Percentiles rank a stretch among this genome's conserved stretches.
Evolutionary conservation across 805 yeast genomes (phyloP).

Genomic region (Wickerhamiella vanderwaltii): DNA sequence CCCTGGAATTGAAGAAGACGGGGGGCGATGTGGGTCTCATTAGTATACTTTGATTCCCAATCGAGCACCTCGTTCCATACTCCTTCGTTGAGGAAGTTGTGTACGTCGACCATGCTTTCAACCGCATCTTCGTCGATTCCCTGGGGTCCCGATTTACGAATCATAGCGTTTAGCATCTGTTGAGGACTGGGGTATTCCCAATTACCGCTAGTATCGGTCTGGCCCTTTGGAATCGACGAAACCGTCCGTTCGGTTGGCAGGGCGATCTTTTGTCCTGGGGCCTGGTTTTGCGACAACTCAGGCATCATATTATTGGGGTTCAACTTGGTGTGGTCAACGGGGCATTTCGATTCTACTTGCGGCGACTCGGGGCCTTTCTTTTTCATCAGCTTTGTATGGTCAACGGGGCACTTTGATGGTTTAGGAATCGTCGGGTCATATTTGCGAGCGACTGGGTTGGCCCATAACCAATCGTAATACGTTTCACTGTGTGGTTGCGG

Average conservation of each 20-base stretch:
- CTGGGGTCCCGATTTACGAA: slow-evolving; percentile 73
- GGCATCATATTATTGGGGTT: slow-evolving; percentile 89
- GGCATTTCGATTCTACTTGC: slow-evolving; percentile 24
- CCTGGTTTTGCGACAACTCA: slow-evolving; percentile 47
- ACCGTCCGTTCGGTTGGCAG: slow-evolving; percentile 75
- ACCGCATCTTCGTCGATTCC: slow-evolving; percentile 92
- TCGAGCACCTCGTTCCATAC: slow-evolving; percentile 90
- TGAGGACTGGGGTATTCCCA: slow-evolving; percentile 99
- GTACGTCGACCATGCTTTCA: slow-evolving; percentile 92
- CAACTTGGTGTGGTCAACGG: slow-evolving; percentile 31
- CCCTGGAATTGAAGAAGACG: slow-evolving; percentile 81
- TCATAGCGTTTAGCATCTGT: slow-evolving; percentile 97
- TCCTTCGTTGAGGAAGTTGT: slow-evolving; percentile 90
- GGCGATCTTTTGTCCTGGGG: slow-evolving; percentile 68
- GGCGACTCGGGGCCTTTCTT: slow-evolving; percentile 13
- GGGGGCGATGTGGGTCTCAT: slow-evolving; percentile 46
- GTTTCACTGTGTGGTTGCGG: slow-evolving; percentile 2
- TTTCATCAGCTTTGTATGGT: slow-evolving; percentile 26
- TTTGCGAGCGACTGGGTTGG: slow-evolving; percentile 7
- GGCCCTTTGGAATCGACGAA: slow-evolving; percentile 82
- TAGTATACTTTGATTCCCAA: slow-evolving; percentile 76
- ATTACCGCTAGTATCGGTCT: slow-evolving; percentile 46
- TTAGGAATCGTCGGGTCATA: neutral
- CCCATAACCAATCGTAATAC: slow-evolving; percentile 10
- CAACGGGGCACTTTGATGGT: slow-evolving; percentile 32